Evolutionary conservation across 805 yeast genomes (phyloP).

Genomic region (Ogataea degrootiae): DNA sequence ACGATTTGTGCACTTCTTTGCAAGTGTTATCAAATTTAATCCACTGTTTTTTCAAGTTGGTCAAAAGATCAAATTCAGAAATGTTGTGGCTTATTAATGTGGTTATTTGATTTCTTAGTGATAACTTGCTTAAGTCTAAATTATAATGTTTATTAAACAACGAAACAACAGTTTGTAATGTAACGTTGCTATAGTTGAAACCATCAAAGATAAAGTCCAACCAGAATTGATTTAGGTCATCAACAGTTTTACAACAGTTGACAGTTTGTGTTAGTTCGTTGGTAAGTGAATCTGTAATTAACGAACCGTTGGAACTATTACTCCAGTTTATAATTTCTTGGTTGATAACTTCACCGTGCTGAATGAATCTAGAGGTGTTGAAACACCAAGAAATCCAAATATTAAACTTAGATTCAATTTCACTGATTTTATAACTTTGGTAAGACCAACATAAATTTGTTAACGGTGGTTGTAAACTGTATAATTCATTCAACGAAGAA

Average conservation of each 20-base stretch:
- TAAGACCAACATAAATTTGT: slow-evolving; percentile 22
- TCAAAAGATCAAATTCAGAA: slow-evolving; percentile 31
- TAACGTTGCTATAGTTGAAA: slow-evolving; percentile 42
- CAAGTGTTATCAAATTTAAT: slow-evolving; percentile 66
- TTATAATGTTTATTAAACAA: slow-evolving; percentile 12
- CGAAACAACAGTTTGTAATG: slow-evolving; percentile 42
- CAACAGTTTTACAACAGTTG: slow-evolving; percentile 2
- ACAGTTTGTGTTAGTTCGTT: slow-evolving; percentile 10
- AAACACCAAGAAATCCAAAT: slow-evolving; percentile 24
- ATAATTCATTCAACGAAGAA: slow-evolving; percentile 2
- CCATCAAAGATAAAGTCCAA: slow-evolving; percentile 43
- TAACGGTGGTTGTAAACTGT: slow-evolving; percentile 13
- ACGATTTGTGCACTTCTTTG: slow-evolving; percentile 58
- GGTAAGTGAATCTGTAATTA: slow-evolving; percentile 4
- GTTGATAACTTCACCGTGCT: slow-evolving; percentile 11
- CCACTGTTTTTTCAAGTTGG: slow-evolving; percentile 52
- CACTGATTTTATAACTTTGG: slow-evolving; percentile 16
- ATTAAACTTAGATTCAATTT: slow-evolving; percentile 4
- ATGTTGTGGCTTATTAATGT: slow-evolving; percentile 20
- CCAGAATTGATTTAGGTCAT: slow-evolving; percentile 34
- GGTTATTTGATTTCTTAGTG: slow-evolving; percentile 32
- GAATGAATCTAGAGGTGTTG: slow-evolving; percentile 18
- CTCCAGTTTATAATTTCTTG: slow-evolving; percentile 12
- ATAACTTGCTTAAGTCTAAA: slow-evolving; percentile 6
- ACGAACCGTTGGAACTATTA: slow-evolving; percentile 3